Conservation (phyloP, 2,329 filamentous ascomycete species). For the Amphichorda felina region DNA sequence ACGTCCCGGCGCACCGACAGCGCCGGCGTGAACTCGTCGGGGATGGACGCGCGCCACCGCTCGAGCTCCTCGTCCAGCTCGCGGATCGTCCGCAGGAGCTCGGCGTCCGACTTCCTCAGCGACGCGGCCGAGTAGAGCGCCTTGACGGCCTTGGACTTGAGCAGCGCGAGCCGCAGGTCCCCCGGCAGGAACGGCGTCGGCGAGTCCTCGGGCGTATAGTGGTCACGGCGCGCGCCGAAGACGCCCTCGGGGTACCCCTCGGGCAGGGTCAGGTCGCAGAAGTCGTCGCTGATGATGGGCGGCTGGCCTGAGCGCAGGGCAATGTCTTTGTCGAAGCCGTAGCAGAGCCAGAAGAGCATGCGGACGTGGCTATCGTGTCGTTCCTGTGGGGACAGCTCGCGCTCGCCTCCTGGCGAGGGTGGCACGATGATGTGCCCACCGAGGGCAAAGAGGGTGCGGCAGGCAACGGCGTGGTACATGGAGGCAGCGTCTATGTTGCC, state of each 20-base stretch:
- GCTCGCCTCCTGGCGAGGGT: slow-evolving; percentile 1
- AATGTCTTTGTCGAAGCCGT: slow-evolving; percentile 14
- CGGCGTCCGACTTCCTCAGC: slow-evolving; percentile 37
- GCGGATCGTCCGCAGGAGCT: slow-evolving; percentile 40
- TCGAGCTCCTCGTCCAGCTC: slow-evolving; percentile 46
- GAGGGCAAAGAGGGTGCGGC: slow-evolving; percentile 29
- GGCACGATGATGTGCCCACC: slow-evolving; percentile 20
- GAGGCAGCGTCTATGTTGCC: slow-evolving; percentile 18
- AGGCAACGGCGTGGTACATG: slow-evolving; percentile 23
- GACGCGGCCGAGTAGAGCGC: slow-evolving; percentile 36
- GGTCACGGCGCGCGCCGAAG: neutral
- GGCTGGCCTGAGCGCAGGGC: slow-evolving; percentile 10
- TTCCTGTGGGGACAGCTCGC: neutral
- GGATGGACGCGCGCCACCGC: slow-evolving; percentile 37
- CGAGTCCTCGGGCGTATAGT: neutral
- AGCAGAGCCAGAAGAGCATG: slow-evolving; percentile 14
- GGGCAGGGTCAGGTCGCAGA: slow-evolving; percentile 37
- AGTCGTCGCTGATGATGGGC: slow-evolving; percentile 24
- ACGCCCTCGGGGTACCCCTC: slow-evolving; percentile 5
- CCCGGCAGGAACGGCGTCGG: neutral
- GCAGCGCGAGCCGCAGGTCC: slow-evolving; percentile 33
- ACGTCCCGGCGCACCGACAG: slow-evolving; percentile 23
- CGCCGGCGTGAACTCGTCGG: slow-evolving; percentile 11
- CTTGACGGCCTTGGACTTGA: slow-evolving; percentile 37
- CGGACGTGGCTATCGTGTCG: slow-evolving; percentile 5